Percentiles rank a stretch among this genome's conserved stretches.
These are phyloP conservation scores for Coemansia sp. DNA, from an alignment of 192 early-diverging fungal genomes.

Conservation along the genomic window DNA sequence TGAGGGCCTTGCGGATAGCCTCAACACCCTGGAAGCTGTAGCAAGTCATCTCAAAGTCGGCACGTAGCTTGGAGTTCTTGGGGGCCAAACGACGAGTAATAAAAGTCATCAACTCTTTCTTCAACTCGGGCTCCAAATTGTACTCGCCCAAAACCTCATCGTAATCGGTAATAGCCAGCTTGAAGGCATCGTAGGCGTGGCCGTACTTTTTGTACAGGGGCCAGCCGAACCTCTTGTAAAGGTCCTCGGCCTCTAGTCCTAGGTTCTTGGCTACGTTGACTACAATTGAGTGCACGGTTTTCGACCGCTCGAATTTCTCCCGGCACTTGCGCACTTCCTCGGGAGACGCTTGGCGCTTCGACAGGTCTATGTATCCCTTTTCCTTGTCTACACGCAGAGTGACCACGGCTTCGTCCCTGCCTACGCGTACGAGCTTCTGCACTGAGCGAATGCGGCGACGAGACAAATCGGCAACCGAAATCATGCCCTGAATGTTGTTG, in stretches of 20 bases:
- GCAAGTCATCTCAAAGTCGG: constrained; percentile 93
- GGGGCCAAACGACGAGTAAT: constrained; percentile 93
- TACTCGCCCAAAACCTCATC: constrained; percentile 85
- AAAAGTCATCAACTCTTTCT: constrained; percentile 75
- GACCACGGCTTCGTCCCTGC: constrained; percentile 89
- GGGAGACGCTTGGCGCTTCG: constrained; percentile 87
- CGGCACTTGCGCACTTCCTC: constrained; percentile 91
- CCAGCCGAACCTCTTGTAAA: constrained; percentile 88
- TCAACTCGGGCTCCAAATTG: constrained; percentile 62
- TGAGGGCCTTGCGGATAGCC: constrained; percentile 89
- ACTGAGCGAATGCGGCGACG: constrained; percentile 95
- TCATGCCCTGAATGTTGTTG: constrained; percentile 98
- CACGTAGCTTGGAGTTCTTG: constrained; percentile 94
- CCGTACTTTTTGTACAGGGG: constrained; percentile 94
- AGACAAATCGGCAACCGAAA: constrained; percentile 89
- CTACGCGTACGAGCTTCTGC: constrained; percentile 92
- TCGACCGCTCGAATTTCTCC: constrained; percentile 93
- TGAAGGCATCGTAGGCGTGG: constrained; percentile 97
- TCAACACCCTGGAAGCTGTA: constrained; percentile 94
- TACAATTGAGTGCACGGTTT: constrained; percentile 62
- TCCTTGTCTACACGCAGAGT: constrained; percentile 96
- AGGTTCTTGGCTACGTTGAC: constrained; percentile 79
- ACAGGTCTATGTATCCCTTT: constrained; percentile 99
- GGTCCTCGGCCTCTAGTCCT: constrained; percentile 75
- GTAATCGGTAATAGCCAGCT: constrained; percentile 84